phyloP scores from a whole-genome alignment of 495 filamentous ascomycete genomes.

The Bryoglossum gracile region DNA sequence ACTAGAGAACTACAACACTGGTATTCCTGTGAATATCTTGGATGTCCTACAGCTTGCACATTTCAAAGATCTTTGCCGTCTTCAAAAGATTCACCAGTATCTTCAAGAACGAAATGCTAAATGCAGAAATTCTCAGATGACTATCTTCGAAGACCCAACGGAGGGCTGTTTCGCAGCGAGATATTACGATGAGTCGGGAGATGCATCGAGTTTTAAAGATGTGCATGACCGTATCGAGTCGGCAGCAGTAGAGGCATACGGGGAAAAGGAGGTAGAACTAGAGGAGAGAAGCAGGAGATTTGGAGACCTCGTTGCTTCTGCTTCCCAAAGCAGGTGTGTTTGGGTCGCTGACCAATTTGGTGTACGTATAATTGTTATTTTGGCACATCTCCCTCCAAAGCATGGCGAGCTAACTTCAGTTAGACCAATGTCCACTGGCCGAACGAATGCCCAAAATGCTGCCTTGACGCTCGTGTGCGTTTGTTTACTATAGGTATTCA shows the following conservation, averaged over 20 bases:
- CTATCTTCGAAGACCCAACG: slow-evolving; percentile 35
- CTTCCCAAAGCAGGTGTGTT: slow-evolving; percentile 18
- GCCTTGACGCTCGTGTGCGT: slow-evolving; percentile 18
- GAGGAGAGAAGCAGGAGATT: slow-evolving; percentile 23
- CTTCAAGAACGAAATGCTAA: slow-evolving; percentile 26
- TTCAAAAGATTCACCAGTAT: slow-evolving; percentile 35
- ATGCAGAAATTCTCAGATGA: not conserved
- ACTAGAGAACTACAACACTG: slow-evolving; percentile 10
- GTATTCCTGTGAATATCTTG: slow-evolving; percentile 27
- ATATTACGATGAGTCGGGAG: slow-evolving; percentile 29
- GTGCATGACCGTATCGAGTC: slow-evolving; percentile 28
- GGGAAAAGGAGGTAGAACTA: slow-evolving; percentile 34
- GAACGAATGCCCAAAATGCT: slow-evolving; percentile 33
- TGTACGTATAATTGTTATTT: not conserved
- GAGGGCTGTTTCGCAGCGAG: slow-evolving; percentile 36
- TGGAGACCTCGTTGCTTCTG: slow-evolving; percentile 25
- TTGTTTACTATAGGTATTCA: slow-evolving; percentile 18
- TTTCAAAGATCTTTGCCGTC: slow-evolving; percentile 31
- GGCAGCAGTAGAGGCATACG: slow-evolving; percentile 18
- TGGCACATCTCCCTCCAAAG: too few species aligned
- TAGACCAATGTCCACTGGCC: slow-evolving; percentile 26
- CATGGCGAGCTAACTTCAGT: too few species aligned
- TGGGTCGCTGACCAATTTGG: slow-evolving; percentile 19
- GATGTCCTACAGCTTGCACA: slow-evolving; percentile 34
- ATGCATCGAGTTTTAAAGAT: slow-evolving; percentile 21